Conservation (phyloP, 2,329 filamentous ascomycete species). For the Blastomyces silverae region DNA sequence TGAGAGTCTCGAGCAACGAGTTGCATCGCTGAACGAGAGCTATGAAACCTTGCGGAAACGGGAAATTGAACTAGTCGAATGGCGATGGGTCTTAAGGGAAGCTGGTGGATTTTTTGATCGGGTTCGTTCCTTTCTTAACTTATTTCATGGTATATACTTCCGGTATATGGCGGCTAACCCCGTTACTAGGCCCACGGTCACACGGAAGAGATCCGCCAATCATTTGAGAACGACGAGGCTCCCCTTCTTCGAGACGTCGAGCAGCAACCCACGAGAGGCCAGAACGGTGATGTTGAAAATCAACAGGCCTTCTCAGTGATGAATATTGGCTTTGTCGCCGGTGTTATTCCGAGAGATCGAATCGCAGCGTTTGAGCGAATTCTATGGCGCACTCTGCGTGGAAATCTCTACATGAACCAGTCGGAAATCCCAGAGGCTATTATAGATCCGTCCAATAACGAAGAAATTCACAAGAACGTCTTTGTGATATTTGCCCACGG, state of each 20-base stretch:
- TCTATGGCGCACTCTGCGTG: conserved; percentile 91
- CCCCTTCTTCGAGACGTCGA: conserved; percentile 90
- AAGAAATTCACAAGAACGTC: conserved; percentile 91
- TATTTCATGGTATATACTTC: not conserved
- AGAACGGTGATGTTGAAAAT: conserved; percentile 55
- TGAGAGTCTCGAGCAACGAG: conserved; percentile 83
- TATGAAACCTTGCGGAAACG: conserved; percentile 98
- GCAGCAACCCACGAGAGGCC: conserved; percentile 57
- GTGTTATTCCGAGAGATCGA: conserved; percentile 86
- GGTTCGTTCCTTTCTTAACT: conserved; percentile 29
- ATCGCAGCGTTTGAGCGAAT: conserved; percentile 96
- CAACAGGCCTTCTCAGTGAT: conserved; percentile 86
- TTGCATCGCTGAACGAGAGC: conserved; percentile 90
- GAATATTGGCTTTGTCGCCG: conserved; percentile 98
- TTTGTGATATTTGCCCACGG: conserved; percentile 99
- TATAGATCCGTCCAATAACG: conserved; percentile 85
- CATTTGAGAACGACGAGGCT: conserved; percentile 79
- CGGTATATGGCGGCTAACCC: conserved; percentile 10
- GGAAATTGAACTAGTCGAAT: conserved; percentile 93
- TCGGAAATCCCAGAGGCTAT: conserved; percentile 93
- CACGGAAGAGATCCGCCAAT: conserved; percentile 91
- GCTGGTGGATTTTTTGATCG: conserved; percentile 96
- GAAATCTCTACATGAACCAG: conserved; percentile 99
- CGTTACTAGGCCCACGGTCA: conserved; percentile 69
- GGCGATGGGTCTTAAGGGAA: conserved; percentile 95